Evolutionary conservation across 225 moss, liverwort and hornwort genomes (phyloP).

Genomic region (Bryoerythrophyllum caledonicum): DNA sequence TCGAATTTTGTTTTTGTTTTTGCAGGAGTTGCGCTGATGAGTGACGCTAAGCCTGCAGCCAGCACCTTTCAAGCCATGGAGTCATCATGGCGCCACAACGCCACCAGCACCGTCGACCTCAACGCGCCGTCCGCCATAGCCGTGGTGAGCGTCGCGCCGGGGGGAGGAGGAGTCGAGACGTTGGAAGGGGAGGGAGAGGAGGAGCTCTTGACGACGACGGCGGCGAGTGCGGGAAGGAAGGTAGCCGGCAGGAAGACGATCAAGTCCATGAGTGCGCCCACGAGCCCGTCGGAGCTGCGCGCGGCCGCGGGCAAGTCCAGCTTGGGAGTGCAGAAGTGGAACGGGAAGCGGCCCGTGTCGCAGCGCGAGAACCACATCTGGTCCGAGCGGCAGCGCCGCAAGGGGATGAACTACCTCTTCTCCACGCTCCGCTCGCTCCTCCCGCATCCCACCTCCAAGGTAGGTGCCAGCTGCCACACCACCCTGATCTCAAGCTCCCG

Average conservation of each 20-base stretch:
- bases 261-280: slow-evolving; percentile 50
- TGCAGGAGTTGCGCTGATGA: slow-evolving; percentile 22
- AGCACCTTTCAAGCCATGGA: slow-evolving; percentile 25
- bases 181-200: no score
- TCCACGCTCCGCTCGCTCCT: slow-evolving; percentile 86
- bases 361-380: slow-evolving; percentile 94
- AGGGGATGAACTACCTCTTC: slow-evolving; percentile 98
- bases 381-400: slow-evolving; percentile 91
- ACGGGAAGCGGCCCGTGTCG: slow-evolving; percentile 77
- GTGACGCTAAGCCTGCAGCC: slow-evolving; percentile 9
- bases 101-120: slow-evolving; percentile 29
- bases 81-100: slow-evolving; percentile 32
- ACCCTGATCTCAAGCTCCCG: no score
- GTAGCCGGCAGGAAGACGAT: not conserved
- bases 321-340: slow-evolving; percentile 76
- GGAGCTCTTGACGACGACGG: no score
- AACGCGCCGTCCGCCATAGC: slow-evolving; percentile 45
- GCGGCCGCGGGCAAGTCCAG: not conserved
- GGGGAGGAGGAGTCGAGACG: not conserved
- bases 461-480: slow-evolving; percentile 42
- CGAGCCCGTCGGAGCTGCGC: slow-evolving; percentile 50
- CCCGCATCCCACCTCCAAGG: slow-evolving; percentile 94
- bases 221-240: not conserved
- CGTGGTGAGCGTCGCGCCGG: slow-evolving; percentile 28
- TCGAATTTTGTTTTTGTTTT: not conserved